Conservation (phyloP, 208 protist species). For the Novymonas esmeraldas region DNA sequence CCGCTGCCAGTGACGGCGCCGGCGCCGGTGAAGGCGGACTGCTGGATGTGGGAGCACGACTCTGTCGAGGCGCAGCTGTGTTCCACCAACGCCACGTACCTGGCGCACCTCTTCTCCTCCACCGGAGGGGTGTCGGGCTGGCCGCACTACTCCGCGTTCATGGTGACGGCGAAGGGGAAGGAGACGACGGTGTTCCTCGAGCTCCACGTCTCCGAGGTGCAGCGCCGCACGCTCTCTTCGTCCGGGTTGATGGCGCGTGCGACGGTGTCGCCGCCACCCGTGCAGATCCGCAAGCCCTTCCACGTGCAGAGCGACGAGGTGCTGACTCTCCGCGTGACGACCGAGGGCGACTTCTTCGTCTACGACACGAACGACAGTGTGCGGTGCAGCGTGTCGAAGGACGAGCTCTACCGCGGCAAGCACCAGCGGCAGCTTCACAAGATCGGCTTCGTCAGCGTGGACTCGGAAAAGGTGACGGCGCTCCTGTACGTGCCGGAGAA, state of each 20-base stretch:
- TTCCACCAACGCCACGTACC: conserved; percentile 38
- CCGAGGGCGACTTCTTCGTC: conserved; percentile 82
- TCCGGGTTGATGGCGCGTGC: conserved; percentile 21
- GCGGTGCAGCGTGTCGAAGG: conserved; percentile 59
- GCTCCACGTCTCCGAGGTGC: conserved; percentile 52
- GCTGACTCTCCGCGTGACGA: conserved; percentile 73
- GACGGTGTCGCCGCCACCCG: conserved; percentile 11
- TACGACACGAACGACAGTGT: conserved; percentile 79
- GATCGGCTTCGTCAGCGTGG: conserved; percentile 64
- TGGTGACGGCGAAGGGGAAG: conserved; percentile 57
- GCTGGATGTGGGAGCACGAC: conserved; percentile 68
- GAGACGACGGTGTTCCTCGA: conserved; percentile 80
- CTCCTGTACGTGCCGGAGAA: conserved; percentile 47
- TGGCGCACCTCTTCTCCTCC: conserved; percentile 43
- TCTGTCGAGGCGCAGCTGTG: conserved; percentile 49
- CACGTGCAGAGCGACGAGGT: conserved; percentile 67
- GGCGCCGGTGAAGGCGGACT: conserved; percentile 30
- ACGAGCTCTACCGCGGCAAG: conserved; percentile 42
- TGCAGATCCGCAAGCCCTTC: conserved; percentile 59
- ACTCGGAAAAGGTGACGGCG: conserved; percentile 52
- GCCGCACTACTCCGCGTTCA: conserved; percentile 66
- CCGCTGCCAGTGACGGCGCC: conserved; percentile 32
- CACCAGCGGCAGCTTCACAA: conserved; percentile 17
- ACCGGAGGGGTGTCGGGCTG: conserved; percentile 32
- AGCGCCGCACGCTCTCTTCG: conserved; percentile 23